Percentiles rank a stretch among this genome's conserved stretches.
phyloP scores from a whole-genome alignment of 139 green algal genomes.

The Volvox africanus region DNA sequence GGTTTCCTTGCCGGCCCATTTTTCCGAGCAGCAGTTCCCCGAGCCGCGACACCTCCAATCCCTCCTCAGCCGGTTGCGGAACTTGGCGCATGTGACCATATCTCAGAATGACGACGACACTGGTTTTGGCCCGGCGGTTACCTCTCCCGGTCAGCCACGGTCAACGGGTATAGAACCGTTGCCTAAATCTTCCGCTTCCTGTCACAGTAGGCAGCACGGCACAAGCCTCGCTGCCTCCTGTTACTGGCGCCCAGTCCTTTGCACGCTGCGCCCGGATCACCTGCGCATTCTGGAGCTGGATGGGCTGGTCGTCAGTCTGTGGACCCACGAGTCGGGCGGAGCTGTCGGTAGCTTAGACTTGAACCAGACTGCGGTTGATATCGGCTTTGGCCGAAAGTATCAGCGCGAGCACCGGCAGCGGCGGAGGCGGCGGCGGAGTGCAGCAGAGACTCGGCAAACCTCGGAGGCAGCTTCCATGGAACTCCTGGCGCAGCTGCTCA shows the following conservation, averaged over 20 bases:
- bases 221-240: not conserved
- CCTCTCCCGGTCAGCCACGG: too few relatives aligned
- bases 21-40: not conserved
- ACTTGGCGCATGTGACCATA: not conserved
- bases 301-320: not conserved
- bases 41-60: not conserved
- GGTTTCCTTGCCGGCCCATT: not conserved
- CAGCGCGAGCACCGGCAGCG: too few relatives aligned
- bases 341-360: not conserved
- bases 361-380: not conserved
- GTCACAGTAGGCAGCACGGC: too few relatives aligned
- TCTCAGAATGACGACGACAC: not conserved
- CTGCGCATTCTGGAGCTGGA: constrained; percentile 27
- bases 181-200: not conserved
- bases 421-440: too few relatives aligned
- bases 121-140: too few relatives aligned
- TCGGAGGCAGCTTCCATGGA: not conserved
- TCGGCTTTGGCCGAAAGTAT: not conserved
- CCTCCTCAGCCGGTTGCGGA: not conserved
- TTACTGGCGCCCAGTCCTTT: not conserved
- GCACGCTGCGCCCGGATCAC: not conserved
- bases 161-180: too few relatives aligned
- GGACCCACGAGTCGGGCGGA: not conserved
- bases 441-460: too few relatives aligned
- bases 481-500: not conserved